Percentiles rank a stretch among this genome's conserved stretches.
Conservation (phyloP, 805 yeast species). For the Yarrowia sp. region DNA sequence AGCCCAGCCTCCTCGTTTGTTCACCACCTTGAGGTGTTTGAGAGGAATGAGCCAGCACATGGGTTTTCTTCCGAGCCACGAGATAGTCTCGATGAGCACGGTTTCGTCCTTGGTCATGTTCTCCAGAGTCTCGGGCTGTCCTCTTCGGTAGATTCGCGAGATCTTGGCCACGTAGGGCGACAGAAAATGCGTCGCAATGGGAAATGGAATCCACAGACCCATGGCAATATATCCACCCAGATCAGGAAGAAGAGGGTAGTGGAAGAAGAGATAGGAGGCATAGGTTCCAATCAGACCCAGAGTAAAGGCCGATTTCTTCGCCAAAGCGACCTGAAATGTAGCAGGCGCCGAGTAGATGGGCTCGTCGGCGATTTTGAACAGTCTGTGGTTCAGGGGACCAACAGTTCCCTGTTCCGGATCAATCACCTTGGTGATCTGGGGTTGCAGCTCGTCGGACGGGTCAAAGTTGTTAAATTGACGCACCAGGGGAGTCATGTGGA, state of each 20-base stretch:
- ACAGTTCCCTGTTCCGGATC: not conserved
- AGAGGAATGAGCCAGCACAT: conserved; percentile 67
- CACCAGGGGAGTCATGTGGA: not conserved
- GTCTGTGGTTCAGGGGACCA: conserved; percentile 7
- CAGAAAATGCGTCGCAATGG: conserved; percentile 10
- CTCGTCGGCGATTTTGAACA: conserved; percentile 35
- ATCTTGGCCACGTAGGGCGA: conserved; percentile 72
- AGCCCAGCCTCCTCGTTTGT: conserved; percentile 57
- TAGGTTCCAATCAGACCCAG: conserved; percentile 37
- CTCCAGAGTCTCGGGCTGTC: conserved; percentile 67
- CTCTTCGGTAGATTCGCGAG: conserved; percentile 69
- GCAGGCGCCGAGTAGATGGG: conserved; percentile 34
- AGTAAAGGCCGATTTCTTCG: conserved; percentile 20
- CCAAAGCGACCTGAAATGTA: conserved; percentile 32
- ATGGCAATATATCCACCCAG: conserved; percentile 14
- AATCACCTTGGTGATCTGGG: conserved; percentile 7
- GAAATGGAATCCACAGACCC: conserved; percentile 33
- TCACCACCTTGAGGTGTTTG: conserved; percentile 55
- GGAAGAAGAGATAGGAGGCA: conserved; percentile 22
- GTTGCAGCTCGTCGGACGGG: conserved; percentile 35
- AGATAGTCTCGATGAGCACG: conserved; percentile 70
- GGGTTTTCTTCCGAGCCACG: conserved; percentile 68
- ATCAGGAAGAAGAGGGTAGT: conserved; percentile 28
- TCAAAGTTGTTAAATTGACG: conserved; percentile 39
- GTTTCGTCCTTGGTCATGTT: conserved; percentile 67